phyloP scores from a whole-genome alignment of 208 protist species.

The Trypanosomatidae sp. region DNA sequence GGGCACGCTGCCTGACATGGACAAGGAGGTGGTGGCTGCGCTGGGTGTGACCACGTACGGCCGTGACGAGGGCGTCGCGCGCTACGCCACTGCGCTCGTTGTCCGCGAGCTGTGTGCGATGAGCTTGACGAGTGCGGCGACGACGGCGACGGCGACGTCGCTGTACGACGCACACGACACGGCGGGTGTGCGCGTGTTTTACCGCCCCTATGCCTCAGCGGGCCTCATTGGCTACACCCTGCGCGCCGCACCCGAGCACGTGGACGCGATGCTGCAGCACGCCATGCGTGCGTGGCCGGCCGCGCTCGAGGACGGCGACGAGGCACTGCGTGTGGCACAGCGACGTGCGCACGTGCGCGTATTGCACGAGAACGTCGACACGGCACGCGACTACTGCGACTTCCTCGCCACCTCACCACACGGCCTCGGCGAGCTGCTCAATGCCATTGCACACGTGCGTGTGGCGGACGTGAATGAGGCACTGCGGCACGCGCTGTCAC shows the following conservation, averaged over 20 bases:
- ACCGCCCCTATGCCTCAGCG: conserved; percentile 60
- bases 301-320: conserved; percentile 10
- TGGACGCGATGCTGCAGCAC: conserved; percentile 15
- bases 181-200: conserved; percentile 44
- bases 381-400: conserved; percentile 67
- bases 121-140: conserved; percentile 11
- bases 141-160: conserved; percentile 6
- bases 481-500: conserved; percentile 12
- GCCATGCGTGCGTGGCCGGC: conserved; percentile 25
- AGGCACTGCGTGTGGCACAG: conserved; percentile 10
- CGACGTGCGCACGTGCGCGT: conserved; percentile 29
- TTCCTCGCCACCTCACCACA: conserved; percentile 57
- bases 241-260: conserved; percentile 26
- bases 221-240: conserved; percentile 72
- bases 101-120: conserved; percentile 40
- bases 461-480: conserved; percentile 39
- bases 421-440: conserved; percentile 18
- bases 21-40: conserved; percentile 57
- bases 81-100: conserved; percentile 52
- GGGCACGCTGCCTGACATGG: conserved; percentile 77
- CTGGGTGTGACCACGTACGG: conserved; percentile 49
- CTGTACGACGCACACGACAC: conserved; percentile 7
- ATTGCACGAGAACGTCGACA: conserved; percentile 29
- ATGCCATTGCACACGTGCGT: conserved; percentile 33
- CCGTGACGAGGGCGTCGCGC: conserved; percentile 24